Conservation (phyloP, 2,329 filamentous ascomycete genomes). For the Ascochyta koolunga region DNA sequence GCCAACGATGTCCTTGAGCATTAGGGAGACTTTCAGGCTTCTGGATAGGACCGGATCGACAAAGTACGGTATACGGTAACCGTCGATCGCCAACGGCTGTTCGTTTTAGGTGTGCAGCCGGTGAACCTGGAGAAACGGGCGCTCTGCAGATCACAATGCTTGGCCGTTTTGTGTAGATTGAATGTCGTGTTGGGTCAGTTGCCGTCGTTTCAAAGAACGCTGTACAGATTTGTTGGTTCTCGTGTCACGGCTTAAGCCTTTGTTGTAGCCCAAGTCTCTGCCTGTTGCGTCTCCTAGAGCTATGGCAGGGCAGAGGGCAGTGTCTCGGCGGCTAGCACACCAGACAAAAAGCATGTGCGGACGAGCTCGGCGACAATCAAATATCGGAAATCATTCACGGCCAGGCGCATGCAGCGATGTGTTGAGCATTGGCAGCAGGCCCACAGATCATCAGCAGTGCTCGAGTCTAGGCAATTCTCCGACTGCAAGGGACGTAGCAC, state of each 20-base stretch:
- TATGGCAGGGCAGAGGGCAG: not conserved
- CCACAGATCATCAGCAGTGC: constrained; percentile 10
- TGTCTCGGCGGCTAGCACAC: constrained; percentile 6
- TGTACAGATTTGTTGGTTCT: not conserved
- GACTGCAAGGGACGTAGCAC: constrained; percentile 12
- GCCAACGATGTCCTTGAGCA: not conserved
- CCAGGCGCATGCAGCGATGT: constrained; percentile 5
- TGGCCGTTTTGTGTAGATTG: constrained; percentile 9
- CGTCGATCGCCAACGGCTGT: constrained; percentile 7
- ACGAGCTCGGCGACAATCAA: not conserved
- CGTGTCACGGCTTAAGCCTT: constrained; percentile 3
- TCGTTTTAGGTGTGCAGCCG: constrained; percentile 8
- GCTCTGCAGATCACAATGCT: constrained; percentile 7
- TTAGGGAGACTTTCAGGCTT: not conserved
- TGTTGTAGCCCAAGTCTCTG: too few species aligned
- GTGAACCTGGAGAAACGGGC: constrained; percentile 12
- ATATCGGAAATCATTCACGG: constrained; percentile 4
- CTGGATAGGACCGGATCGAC: not conserved
- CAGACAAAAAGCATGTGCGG: constrained; percentile 8
- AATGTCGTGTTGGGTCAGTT: not conserved
- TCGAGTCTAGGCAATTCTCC: constrained; percentile 19
- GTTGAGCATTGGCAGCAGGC: constrained; percentile 8
- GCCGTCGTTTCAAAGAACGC: not conserved
- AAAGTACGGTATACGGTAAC: not conserved
- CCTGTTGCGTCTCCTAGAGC: not conserved